phyloP scores from a whole-genome alignment of 306 rosid genomes.

The Psophocarpus tetragonolobus region DNA sequence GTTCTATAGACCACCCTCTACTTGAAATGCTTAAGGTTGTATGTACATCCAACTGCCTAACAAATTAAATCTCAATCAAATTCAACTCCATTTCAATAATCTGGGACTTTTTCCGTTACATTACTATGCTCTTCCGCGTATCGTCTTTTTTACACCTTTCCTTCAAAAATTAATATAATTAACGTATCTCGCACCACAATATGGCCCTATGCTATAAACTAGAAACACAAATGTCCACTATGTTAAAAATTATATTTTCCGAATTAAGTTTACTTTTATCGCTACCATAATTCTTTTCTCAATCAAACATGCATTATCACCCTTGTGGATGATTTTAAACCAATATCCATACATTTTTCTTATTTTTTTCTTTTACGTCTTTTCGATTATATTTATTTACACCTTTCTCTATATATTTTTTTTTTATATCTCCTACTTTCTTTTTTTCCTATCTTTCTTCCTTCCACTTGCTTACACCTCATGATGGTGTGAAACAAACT shows the following conservation, averaged over 20 bases:
- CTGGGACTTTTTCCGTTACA: neutral
- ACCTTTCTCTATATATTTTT: neutral
- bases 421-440: neutral
- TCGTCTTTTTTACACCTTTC: neutral
- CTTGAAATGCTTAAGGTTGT: conserved; percentile 13
- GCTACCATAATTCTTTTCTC: neutral
- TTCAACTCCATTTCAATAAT: conserved; percentile 13
- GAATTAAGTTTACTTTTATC: neutral
- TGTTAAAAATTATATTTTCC: neutral
- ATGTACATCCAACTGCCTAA: conserved; percentile 25
- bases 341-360: neutral
- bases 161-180: neutral
- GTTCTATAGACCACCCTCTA: neutral
- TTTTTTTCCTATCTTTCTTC: neutral
- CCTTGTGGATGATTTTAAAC: neutral
- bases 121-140: neutral
- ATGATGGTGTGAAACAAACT: neutral
- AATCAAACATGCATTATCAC: neutral
- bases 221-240: neutral
- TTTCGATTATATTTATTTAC: neutral
- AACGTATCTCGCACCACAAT: neutral
- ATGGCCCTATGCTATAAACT: neutral
- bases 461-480: neutral
- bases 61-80: conserved; percentile 9
- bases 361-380: neutral